Evolutionary conservation across 208 protist species (phyloP).

Genomic region (Leishmania gerbilli): DNA sequence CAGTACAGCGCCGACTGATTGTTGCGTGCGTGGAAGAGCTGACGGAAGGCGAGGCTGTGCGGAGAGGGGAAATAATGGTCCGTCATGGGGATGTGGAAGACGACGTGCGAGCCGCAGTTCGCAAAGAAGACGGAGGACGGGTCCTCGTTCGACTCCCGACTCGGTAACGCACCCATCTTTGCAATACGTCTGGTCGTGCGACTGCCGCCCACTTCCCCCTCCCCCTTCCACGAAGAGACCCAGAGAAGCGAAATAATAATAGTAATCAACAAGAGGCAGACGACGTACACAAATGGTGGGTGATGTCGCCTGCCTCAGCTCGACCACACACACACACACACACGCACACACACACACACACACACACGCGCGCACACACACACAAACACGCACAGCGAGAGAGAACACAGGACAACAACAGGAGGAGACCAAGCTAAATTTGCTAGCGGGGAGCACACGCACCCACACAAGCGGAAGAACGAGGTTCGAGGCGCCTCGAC

Average conservation of each 20-base stretch:
- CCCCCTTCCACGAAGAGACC: not conserved
- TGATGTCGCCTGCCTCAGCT: not conserved
- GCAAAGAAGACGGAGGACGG: conserved; percentile 45
- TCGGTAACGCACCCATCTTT: conserved; percentile 61
- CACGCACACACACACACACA: not conserved
- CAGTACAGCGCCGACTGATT: conserved; percentile 59
- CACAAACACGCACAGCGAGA: not conserved
- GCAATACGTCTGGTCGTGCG: not conserved
- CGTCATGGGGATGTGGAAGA: conserved; percentile 57
- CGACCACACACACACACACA: not conserved
- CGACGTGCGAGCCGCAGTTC: conserved; percentile 41
- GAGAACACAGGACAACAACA: no score
- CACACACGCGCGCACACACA: not conserved
- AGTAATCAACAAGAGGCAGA: not conserved
- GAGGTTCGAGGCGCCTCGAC: no score
- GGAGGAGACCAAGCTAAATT: no score
- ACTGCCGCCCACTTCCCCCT: not conserved
- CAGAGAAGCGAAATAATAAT: not conserved
- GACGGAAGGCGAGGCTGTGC: conserved; percentile 49
- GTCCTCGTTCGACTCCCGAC: conserved; percentile 57
- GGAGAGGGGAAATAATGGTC: conserved; percentile 54
- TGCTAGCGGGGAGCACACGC: no score
- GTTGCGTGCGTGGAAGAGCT: conserved; percentile 48
- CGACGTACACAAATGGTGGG: not conserved
- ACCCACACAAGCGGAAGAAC: not conserved